These are phyloP conservation scores for Panaeolus papilionaceus DNA, from an alignment of 768 basidiomycete species.

Conservation along the genomic window DNA sequence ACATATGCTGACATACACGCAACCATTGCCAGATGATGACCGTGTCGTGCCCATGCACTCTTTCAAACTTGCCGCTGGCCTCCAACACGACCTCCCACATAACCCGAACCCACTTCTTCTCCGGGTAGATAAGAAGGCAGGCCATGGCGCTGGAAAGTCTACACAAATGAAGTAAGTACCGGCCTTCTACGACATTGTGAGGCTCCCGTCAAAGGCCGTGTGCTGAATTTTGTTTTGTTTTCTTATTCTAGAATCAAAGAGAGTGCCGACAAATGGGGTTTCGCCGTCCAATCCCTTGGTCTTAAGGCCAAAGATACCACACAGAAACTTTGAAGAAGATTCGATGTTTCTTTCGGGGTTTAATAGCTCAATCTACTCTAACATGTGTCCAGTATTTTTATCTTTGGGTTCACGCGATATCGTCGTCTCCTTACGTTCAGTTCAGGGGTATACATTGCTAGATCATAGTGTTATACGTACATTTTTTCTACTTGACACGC, in stretches of 20 bases:
- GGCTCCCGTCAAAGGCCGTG: background rate
- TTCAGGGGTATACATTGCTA: background rate
- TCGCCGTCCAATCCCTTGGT: slow-evolving; percentile 72
- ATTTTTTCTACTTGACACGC: no score
- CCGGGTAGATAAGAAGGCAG: slow-evolving; percentile 80
- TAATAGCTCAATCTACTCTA: background rate
- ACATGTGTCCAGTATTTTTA: background rate
- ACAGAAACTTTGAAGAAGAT: background rate
- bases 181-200: slow-evolving; percentile 8
- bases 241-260: slow-evolving; percentile 66
- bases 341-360: background rate
- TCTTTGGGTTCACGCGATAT: background rate
- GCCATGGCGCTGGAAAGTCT: slow-evolving; percentile 82
- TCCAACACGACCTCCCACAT: slow-evolving; percentile 67
- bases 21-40: slow-evolving; percentile 64
- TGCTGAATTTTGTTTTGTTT: background rate
- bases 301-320: slow-evolving; percentile 26
- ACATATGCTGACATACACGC: background rate
- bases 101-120: slow-evolving; percentile 79
- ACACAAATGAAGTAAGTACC: slow-evolving; percentile 64
- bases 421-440: background rate
- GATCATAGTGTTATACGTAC: background rate
- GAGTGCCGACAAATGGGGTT: slow-evolving; percentile 79
- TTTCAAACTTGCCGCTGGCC: slow-evolving; percentile 82
- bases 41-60: slow-evolving; percentile 89